A percentile compares a stretch with the other conserved stretches of the same genome.
Evolutionary conservation across 345 rosid genomes (phyloP).

Genomic region (Toxicodendron radicans): DNA sequence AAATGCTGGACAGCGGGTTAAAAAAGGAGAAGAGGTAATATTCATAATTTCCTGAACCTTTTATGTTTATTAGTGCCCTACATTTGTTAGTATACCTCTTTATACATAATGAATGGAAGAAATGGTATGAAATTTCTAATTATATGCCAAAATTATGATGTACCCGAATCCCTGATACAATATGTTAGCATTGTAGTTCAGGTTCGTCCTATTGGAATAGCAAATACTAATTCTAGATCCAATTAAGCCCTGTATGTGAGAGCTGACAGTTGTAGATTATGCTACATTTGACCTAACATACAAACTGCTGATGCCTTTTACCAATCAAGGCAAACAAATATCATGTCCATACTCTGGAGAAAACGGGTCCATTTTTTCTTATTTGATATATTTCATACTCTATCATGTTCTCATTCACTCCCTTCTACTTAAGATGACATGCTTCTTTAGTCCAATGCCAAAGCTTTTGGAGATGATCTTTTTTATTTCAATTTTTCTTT

Average conservation of each 20-base stretch:
- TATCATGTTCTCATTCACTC: neutral
- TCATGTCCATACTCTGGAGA: neutral
- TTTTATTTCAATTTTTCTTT: neutral
- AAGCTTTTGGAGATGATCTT: neutral
- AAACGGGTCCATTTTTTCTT: no score
- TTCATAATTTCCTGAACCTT: constrained; percentile 9
- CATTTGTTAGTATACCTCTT: constrained; percentile 1
- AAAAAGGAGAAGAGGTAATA: constrained; percentile 83
- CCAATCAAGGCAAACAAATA: neutral
- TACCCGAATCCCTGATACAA: neutral
- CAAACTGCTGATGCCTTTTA: neutral
- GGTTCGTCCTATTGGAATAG: neutral
- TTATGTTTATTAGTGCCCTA: constrained; percentile 17
- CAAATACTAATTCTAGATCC: neutral
- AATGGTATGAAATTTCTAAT: neutral
- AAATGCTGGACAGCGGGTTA: constrained; percentile 80
- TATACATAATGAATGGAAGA: neutral
- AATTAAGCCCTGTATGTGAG: neutral
- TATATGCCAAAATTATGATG: neutral
- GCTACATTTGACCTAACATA: neutral
- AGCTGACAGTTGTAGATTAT: neutral
- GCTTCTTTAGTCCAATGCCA: neutral
- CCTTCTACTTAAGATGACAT: neutral
- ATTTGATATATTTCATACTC: neutral
- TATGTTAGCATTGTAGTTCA: neutral